Evolutionary conservation across 441 rosid genomes (phyloP), one percentile per base, ranked within the genome.

Genomic region (Bruguiera hainesii): DNA sequence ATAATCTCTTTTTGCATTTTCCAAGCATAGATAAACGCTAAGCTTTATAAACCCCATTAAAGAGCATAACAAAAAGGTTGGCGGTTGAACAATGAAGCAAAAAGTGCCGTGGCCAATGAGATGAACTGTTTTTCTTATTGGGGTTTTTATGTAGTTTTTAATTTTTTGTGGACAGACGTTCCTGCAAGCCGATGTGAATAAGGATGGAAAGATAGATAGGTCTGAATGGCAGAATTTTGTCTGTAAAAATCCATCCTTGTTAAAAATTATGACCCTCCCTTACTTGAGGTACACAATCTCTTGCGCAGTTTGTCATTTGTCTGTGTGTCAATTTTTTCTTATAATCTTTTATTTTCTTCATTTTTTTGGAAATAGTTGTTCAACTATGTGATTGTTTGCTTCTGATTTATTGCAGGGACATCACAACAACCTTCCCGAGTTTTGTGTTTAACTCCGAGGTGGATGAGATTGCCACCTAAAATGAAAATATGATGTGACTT

Each of bases 391-490:
- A 46, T 19, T 53, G 6, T 69, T n/a, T 64, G 26, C 37, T 1
- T 31, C 18, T 42, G 18, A 28, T 75, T 69, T 18, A 26, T 35
- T 80, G 84, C 88, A 93, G 98, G 88, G 97, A 93, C 70, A 93
- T 93, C 71, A 91, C 98, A 0, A 94, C 98, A 1, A 84, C 98
- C 5, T 94, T 93, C 73, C 98, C 98, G 5, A 93, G 98, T 76
- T 93, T 93, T 70, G 87, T 93, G 66, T 93, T 93, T 73, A 78
- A 94, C 67, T 89, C 98, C 0, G 89, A 89, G 76, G 97, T 94
- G 35, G 98, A 94, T 5, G 98, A 94, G 73, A 77, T 85, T 61
- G 89, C 89, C 8, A 81, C 86, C 0, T 88, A 71, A 79, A 29
- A 19, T 7, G 62, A 4, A 26, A 59, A 30, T 39, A 63, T 31